Evolutionary conservation across 2,329 filamentous ascomycete species (phyloP), one percentile per base, ranked within the genome.

Genomic region (Fusarium coicis): DNA sequence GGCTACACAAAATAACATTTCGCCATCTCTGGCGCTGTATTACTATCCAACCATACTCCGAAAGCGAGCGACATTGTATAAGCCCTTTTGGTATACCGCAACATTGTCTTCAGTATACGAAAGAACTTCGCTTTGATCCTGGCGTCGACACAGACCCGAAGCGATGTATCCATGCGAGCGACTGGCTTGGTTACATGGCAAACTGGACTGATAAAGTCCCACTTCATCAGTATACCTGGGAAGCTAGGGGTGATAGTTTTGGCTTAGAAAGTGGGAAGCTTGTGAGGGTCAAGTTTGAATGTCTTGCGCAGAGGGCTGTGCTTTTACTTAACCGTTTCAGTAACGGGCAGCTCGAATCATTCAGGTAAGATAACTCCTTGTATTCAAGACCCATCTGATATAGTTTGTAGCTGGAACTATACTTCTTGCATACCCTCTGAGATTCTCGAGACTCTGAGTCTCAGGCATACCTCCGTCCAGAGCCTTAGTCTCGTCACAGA

Each of bases 241-340:
- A 67, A 3, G 28, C 40, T 3, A 26, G 18, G 10, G 34, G 40
- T 2, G 40, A 61, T 18, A 67, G 23, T 5, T 61, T 52, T 39
- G 46, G 53, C 0, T 4, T 53, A 1, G 40, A 12, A 3, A 7
- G 40, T 1, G 37, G 63, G 0, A 54, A 28, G 2, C 55, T 68
- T 39, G 47, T 68, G 2, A 34, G 55, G 3, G 55, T 68, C 1
- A 68, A 62, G 18, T 68, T 54, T 30, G 63, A 68, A 10, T 68
- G 65, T 32, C 55, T 68, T 14, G 37, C 56, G 5, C 55, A 68
- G 14, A 28, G 63, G 21, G 32, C 49, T 26, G 26, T 68, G 32
- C 26, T 19, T 0, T n/a, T 55, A 21, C 26, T 68, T 2, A 2
- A 18, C 2, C 55, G 37, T 2, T 43, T 68, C 2, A 28, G 23